Conservation (phyloP, 306 rosid genomes). For the Betula pendula region DNA sequence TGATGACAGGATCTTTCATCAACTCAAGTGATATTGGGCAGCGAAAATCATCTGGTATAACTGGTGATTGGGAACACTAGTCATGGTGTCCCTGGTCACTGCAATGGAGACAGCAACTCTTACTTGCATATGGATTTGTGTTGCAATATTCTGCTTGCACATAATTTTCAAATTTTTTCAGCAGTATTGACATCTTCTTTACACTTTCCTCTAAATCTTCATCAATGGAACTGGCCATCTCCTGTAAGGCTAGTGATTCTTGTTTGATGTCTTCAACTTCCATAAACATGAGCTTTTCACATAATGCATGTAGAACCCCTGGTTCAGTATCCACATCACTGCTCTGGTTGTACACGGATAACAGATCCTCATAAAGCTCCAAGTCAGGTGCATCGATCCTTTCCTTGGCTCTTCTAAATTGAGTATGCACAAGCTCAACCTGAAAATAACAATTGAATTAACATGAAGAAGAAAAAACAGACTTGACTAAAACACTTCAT, state of each 20-base stretch:
- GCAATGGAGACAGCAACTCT: constrained; percentile 34
- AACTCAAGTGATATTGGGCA: constrained; percentile 91
- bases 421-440: constrained; percentile 79
- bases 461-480: constrained; percentile 5
- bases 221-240: constrained; percentile 48
- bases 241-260: constrained; percentile 67
- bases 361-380: constrained; percentile 58
- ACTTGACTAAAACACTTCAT: not conserved
- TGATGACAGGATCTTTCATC: constrained; percentile 91
- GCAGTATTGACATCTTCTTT: constrained; percentile 50
- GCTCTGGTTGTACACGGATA: constrained; percentile 42
- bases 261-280: constrained; percentile 58
- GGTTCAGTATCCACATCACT: constrained; percentile 46
- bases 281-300: constrained; percentile 60
- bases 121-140: constrained; percentile 27
- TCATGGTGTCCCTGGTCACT: constrained; percentile 36
- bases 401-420: constrained; percentile 76
- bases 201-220: constrained; percentile 55
- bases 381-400: constrained; percentile 51
- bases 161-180: constrained; percentile 66
- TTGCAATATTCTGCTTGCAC: constrained; percentile 54
- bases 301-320: constrained; percentile 42
- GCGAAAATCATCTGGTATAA: constrained; percentile 81
- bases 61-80: constrained; percentile 37
- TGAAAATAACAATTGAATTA: constrained; percentile 30